A percentile compares a stretch with the other conserved stretches of the same genome.
These are phyloP conservation scores for Aspergillus ruber DNA, from an alignment of 2,329 filamentous ascomycete species.

Conservation along the genomic window DNA sequence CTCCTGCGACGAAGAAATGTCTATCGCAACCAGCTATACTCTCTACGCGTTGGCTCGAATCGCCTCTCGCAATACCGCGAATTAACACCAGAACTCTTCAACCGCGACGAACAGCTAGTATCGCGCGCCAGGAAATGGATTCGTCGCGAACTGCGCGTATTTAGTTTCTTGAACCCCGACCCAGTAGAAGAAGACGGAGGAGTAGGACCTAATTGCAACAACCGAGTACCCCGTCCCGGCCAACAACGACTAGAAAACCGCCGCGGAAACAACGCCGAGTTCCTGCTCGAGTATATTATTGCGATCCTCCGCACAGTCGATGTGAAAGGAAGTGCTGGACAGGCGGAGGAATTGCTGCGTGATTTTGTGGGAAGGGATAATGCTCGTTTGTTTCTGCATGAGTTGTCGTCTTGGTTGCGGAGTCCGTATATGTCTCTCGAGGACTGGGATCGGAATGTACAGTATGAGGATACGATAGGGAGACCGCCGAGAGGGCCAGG, in stretches of 20 bases:
- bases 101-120: conserved; percentile 58
- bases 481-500: neutral
- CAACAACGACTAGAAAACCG: conserved; percentile 33
- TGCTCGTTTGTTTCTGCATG: conserved; percentile 72
- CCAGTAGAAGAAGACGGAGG: conserved; percentile 11
- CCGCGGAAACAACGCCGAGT: conserved; percentile 67
- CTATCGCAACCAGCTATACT: conserved; percentile 67
- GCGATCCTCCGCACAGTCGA: conserved; percentile 78
- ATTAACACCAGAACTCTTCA: conserved; percentile 62
- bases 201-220: neutral
- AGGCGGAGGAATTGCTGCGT: conserved; percentile 70
- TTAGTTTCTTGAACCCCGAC: conserved; percentile 59
- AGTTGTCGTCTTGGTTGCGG: conserved; percentile 72
- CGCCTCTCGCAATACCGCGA: conserved; percentile 68
- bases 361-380: conserved; percentile 73
- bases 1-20: conserved; percentile 61
- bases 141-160: conserved; percentile 75
- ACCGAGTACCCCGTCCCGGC: conserved; percentile 19
- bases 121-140: conserved; percentile 76
- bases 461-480: conserved; percentile 50
- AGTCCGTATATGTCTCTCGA: conserved; percentile 67
- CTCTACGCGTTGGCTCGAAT: conserved; percentile 76
- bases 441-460: conserved; percentile 75
- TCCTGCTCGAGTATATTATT: conserved; percentile 77
- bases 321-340: conserved; percentile 68